Evolutionary conservation across 1,139 yeast species (phyloP).

Genomic region (Spathaspora sp.): DNA sequence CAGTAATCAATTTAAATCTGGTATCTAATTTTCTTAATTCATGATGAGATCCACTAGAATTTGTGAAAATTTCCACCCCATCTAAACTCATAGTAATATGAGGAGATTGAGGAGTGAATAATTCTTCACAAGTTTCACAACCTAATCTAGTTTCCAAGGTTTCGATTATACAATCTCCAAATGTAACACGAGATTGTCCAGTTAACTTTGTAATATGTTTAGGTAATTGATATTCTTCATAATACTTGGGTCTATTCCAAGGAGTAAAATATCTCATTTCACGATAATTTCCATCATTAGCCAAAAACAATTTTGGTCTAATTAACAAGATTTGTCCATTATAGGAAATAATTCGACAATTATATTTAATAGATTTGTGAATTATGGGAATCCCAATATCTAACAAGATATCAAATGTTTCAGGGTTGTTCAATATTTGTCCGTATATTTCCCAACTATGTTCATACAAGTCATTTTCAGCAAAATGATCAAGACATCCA

Average conservation of each 20-base stretch:
- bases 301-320: slow-evolving; percentile 88
- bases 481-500: slow-evolving; percentile 94
- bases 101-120: slow-evolving; percentile 95
- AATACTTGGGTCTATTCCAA: slow-evolving; percentile 77
- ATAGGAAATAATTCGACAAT: slow-evolving; percentile 82
- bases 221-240: slow-evolving; percentile 75
- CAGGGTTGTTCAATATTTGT: slow-evolving; percentile 63
- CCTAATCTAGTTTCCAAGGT: slow-evolving; percentile 88
- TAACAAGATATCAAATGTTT: slow-evolving; percentile 71
- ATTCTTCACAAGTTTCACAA: slow-evolving; percentile 95
- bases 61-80: slow-evolving; percentile 94
- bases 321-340: slow-evolving; percentile 79
- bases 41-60: slow-evolving; percentile 95
- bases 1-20: slow-evolving; percentile 78
- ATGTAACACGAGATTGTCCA: slow-evolving; percentile 63
- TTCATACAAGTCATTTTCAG: slow-evolving; percentile 82
- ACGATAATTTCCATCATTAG: slow-evolving; percentile 96
- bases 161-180: slow-evolving; percentile 88
- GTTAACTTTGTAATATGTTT: slow-evolving; percentile 59
- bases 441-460: slow-evolving; percentile 96
- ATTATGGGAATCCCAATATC: slow-evolving; percentile 95
- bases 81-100: slow-evolving; percentile 89
- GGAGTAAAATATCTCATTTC: slow-evolving; percentile 98
- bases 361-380: slow-evolving; percentile 85
- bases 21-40: slow-evolving; percentile 87